Evolutionary conservation across 768 basidiomycete species (phyloP), one percentile per base, ranked within the genome.

Genomic region (Auricularia cornea): DNA sequence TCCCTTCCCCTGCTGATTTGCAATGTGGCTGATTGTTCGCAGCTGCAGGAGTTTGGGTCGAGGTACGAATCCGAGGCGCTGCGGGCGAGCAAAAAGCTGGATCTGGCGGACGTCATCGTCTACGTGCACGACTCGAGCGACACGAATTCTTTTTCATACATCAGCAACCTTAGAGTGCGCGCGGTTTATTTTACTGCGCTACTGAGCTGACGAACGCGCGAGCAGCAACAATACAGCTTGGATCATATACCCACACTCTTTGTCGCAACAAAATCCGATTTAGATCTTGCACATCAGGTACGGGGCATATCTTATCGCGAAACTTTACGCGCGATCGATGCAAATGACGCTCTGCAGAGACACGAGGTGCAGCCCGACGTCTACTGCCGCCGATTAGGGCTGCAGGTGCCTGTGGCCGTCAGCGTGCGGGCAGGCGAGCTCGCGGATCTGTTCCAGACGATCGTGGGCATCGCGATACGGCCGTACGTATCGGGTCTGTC

Each of bases 301-400:
- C 66, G 80, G 70, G 3, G n/a, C n/a, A n/a, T n/a, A n/a, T n/a
- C 52, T 14, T 40, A 54, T n/a, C 8, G 8, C 8, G 11, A 10
- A n/a, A 3, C 3, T 11, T 10, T 52, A 10, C 28, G 51, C 35
- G 16, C 10, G n/a, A 31, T 20, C 18, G 26, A 32, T 26, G n/a
- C n/a, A 23, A 10, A 23, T 30, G 31, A 33, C 14, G 23, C 40
- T 62, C 59, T 40, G 23, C 71, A 97, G 90, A 81, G 96, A 72
- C 96, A 98, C 73, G 96, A 99, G 79, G 95, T 98, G 26, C 96
- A 99, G 71, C 96, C 96, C 40, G 96, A 98, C 71, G 93, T 95
- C 14, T 99, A 99, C 72, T 96, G 94, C 72, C 81, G 94, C 71
- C 81, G 93, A 65, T 76, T 98, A 60, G 85, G 87, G 10, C 79